Base-by-base conservation (phyloP, 2,329 filamentous ascomycete genomes). In the Fusarium hostae region DNA sequence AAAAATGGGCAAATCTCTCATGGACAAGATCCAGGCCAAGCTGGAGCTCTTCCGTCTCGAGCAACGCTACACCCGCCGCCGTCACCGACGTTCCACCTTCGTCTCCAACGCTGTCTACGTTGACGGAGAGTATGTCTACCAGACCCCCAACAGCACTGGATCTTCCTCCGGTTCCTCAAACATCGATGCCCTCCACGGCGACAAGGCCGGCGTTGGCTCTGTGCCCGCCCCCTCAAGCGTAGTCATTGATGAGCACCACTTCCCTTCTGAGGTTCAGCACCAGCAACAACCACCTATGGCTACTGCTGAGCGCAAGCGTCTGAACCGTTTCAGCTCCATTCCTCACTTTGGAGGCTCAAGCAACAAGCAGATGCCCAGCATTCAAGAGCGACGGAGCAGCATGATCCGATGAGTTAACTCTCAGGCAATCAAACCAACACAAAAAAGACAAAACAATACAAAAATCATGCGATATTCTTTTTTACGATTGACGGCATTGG, bases 41-140 rank as follows among this genome's bases (percentile, higher is more conserved):
- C 86, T 97, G 77, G 94, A 98, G 86, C 90, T 98, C 78, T 96
- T 97, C 87, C 93, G 94, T 54, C 91, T 98, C 75, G 95, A 98
- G 85, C 92, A 98, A 85, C 92, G 94, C 77, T 98, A 98, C 86
- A 97, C 95, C 56, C 92, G 92, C 78, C 92, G 94, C 80, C 94
- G 95, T 78, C 84, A 90, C 77, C 93, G 95, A 76, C 94, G 95
- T 81, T 95, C 91, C 59, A 96, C 93, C 67, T 97, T 97, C 81
- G 90, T 92, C 79, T 94, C 93, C 79, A 94, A 94, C 78, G 95
- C 94, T 34, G 88, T 93, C 80, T 98, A 98, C 82, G 92, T 98
- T 72, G 94, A 98, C 80, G 96, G 95, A 82, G 95, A 98, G 85
- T 98, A 98, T 84, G 87, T 97, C 81, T 97, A 94, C 86, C 87